Percentiles rank a stretch among this genome's conserved stretches.
Evolutionary conservation across 2,329 filamentous ascomycete species (phyloP).

Genomic region (Venturia nashicola): DNA sequence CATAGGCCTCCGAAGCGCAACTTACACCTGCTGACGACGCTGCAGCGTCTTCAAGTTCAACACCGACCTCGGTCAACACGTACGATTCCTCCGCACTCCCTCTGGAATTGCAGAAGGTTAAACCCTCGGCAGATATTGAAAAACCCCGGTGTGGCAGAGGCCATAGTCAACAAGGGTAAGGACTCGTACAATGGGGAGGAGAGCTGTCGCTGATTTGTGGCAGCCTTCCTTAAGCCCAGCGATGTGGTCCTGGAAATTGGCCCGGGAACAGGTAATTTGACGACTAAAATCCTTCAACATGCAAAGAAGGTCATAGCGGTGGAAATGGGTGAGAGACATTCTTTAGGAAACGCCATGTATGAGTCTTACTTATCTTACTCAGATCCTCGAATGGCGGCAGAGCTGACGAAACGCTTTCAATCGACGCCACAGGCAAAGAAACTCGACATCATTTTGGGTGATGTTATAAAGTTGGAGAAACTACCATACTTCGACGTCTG

Average conservation of each 20-base stretch:
- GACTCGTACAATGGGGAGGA: background rate
- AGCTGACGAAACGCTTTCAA: slow-evolving; percentile 87
- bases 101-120: background rate
- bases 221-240: slow-evolving; percentile 72
- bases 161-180: slow-evolving; percentile 60
- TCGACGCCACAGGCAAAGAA: slow-evolving; percentile 74
- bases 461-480: slow-evolving; percentile 76
- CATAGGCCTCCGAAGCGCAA: background rate
- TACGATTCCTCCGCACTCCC: background rate
- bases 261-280: slow-evolving; percentile 80
- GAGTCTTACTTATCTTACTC: background rate
- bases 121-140: slow-evolving; percentile 63
- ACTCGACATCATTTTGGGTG: slow-evolving; percentile 78
- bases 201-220: background rate
- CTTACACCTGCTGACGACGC: background rate
- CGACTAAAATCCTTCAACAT: slow-evolving; percentile 76
- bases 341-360: background rate
- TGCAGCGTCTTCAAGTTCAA: background rate
- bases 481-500: slow-evolving; percentile 71
- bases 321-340: slow-evolving; percentile 43
- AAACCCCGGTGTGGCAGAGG: slow-evolving; percentile 72
- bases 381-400: slow-evolving; percentile 91
- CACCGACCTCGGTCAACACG: background rate
- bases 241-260: slow-evolving; percentile 85
- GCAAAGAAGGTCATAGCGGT: slow-evolving; percentile 76